A percentile compares a stretch with the other conserved stretches of the same genome.
These are phyloP conservation scores for Allantophomopsis cytisporea DNA, from an alignment of 2,329 filamentous ascomycete species.

Conservation along the genomic window DNA sequence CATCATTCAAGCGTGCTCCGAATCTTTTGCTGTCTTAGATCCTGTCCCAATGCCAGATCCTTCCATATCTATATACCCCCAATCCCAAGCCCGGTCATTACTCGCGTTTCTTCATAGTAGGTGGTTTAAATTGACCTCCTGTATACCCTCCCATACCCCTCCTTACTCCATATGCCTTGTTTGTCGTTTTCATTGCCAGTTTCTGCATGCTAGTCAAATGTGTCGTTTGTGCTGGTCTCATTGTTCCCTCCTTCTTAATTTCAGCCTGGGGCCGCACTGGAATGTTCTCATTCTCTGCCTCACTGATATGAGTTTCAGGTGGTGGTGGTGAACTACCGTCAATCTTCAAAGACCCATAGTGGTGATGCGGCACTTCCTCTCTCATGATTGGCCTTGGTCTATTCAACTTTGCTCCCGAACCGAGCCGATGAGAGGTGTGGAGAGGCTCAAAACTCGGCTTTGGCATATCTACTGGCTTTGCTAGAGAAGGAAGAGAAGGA, in stretches of 20 bases:
- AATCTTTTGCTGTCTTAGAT: too few relatives aligned
- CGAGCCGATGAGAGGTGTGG: neutral
- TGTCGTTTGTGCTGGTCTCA: slow-evolving; percentile 7
- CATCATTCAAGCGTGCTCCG: too few relatives aligned
- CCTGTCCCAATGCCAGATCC: too few relatives aligned
- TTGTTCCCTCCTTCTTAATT: neutral
- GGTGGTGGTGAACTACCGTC: slow-evolving; percentile 14
- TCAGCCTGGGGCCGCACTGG: neutral
- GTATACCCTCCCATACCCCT: too few relatives aligned
- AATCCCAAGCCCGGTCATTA: too few relatives aligned
- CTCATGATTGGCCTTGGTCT: neutral
- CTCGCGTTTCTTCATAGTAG: too few relatives aligned
- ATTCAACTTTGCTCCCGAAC: neutral
- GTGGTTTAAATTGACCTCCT: too few relatives aligned
- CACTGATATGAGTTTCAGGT: slow-evolving; percentile 2
- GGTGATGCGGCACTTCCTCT: neutral
- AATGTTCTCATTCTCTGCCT: slow-evolving; percentile 2
- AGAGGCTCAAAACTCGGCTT: neutral
- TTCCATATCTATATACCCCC: too few relatives aligned
- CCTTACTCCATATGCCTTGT: too few relatives aligned
- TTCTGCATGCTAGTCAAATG: slow-evolving; percentile 11
- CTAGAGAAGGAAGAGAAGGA: neutral
- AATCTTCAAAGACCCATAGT: slow-evolving; percentile 4
- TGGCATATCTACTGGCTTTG: neutral
- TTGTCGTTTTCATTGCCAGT: too few relatives aligned